Evolutionary conservation across 202 grass and related monocot species (phyloP), one percentile per base, ranked within the genome.

Genomic region (Cymbopogon flexuosus): DNA sequence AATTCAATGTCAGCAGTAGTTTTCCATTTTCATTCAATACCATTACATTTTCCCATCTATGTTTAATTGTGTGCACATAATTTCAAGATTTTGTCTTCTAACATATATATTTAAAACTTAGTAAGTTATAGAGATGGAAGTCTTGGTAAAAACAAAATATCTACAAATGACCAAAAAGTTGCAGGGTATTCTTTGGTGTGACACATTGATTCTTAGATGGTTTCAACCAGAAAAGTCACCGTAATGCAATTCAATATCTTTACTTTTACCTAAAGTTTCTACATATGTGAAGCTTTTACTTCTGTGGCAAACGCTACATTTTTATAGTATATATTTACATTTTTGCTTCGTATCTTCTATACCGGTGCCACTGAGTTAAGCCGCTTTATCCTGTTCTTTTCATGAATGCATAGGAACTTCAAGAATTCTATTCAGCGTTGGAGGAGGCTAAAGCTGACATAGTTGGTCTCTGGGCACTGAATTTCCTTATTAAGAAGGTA

Each of bases 381-480:
- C 62, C 78, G 36, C 81, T 60, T 81, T 10, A 15, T 27, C 21
- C 41, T 74, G n/a, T 13, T 19, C 62, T 79, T 70, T 30, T 70
- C 57, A 45, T 85, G n/a, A 65, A 65, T 78, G 42, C 71, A 52
- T 68, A 97, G 95, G 92, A 97, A 94, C 88, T 97, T 31, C 95
- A 97, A 91, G 90, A 97, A 82, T 61, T 89, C 41, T 61, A 97
- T 83, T 94, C 95, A 73, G 86, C 95, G 23, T 73, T 97, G 85
- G 95, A 97, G 86, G 95, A 97, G 85, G 91, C 95, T 75, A 97
- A 97, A 87, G 95, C 95, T 82, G 95, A 97, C 91, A 97, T 97
- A 86, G 95, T 97, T 78, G 95, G 92, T 57, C 92, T 97, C 41
- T 97, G 95, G 95, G 95, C 95, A 16, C 84, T 97, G 23, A 97